A percentile compares a stretch with the other conserved stretches of the same genome.
Conservation (phyloP, 495 filamentous ascomycete species). For the Penicillium subrubescens region DNA sequence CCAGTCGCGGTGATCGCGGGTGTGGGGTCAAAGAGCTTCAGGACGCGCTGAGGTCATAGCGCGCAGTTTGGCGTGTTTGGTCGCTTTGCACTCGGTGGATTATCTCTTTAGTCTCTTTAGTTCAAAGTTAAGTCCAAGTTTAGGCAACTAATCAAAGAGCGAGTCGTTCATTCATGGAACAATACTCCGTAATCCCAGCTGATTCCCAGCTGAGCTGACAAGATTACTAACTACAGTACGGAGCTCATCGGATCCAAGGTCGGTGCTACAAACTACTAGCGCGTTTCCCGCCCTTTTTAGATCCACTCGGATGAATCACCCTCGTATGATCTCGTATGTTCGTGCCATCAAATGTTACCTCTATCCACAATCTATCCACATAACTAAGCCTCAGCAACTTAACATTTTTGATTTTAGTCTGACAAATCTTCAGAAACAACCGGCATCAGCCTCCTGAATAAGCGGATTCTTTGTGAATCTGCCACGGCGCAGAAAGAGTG, state of each 20-base stretch:
- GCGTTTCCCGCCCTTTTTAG: constrained; percentile 1
- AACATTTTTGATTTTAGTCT: neutral
- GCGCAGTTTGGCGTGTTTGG: constrained; percentile 15
- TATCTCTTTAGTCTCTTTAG: neutral
- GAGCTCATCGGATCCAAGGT: neutral
- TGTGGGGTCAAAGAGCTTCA: constrained; percentile 17
- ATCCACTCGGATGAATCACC: constrained; percentile 1
- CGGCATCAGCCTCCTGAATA: neutral
- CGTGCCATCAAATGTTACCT: neutral
- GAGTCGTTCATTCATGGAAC: neutral
- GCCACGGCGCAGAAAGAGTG: neutral
- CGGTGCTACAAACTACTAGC: neutral
- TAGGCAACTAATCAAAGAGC: neutral
- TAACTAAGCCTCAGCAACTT: neutral
- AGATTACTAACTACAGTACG: neutral
- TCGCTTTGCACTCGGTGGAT: constrained; percentile 4
- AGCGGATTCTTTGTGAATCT: neutral
- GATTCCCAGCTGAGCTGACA: neutral
- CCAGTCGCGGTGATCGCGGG: constrained; percentile 10
- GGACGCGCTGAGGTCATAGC: constrained; percentile 20
- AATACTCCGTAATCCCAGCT: neutral
- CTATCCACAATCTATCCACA: neutral
- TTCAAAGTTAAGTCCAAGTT: neutral
- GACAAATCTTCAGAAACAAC: neutral
- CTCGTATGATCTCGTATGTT: neutral